Evolutionary conservation across 2,329 filamentous ascomycete species (phyloP).

Genomic region (Penicillium sp.): DNA sequence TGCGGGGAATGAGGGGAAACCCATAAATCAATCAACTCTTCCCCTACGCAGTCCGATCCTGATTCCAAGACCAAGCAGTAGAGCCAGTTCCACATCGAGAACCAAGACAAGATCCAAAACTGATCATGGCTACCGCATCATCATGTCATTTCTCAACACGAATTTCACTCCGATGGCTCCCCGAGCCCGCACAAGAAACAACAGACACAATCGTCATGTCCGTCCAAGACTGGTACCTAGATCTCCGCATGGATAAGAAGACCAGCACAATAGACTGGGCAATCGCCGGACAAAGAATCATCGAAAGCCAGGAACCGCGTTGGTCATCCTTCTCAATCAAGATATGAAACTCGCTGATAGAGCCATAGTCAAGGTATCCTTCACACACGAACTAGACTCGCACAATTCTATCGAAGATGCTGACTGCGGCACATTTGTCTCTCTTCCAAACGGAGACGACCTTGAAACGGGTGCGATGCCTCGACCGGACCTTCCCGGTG

Average conservation of each 20-base stretch:
- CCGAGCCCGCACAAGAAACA: constrained; percentile 38
- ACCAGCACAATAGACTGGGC: constrained; percentile 40
- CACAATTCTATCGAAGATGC: constrained; percentile 29
- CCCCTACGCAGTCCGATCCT: too few species aligned
- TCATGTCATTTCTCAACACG: constrained; percentile 34
- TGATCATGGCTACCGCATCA: constrained; percentile 3
- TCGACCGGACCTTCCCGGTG: constrained; percentile 30
- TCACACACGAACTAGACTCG: constrained; percentile 39
- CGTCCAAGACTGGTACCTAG: constrained; percentile 41
- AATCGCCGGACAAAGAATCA: constrained; percentile 39
- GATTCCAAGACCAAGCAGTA: too few species aligned
- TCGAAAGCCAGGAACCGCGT: constrained; percentile 35
- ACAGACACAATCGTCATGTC: constrained; percentile 43
- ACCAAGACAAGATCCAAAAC: too few species aligned
- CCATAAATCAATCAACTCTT: too few species aligned
- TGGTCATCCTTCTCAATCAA: constrained; percentile 8
- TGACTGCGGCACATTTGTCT: constrained; percentile 36
- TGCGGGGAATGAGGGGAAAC: constrained; percentile 20
- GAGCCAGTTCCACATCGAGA: too few species aligned
- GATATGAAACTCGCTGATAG: neutral
- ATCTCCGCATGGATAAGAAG: constrained; percentile 38
- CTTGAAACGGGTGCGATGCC: constrained; percentile 40
- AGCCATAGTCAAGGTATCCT: constrained; percentile 30
- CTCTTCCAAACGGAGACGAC: constrained; percentile 38
- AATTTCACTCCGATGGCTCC: constrained; percentile 42